Evolutionary conservation across 2,329 filamentous ascomycete genomes (phyloP), one percentile per base, ranked within the genome.

Genomic region (Colletotrichum theobromicola): DNA sequence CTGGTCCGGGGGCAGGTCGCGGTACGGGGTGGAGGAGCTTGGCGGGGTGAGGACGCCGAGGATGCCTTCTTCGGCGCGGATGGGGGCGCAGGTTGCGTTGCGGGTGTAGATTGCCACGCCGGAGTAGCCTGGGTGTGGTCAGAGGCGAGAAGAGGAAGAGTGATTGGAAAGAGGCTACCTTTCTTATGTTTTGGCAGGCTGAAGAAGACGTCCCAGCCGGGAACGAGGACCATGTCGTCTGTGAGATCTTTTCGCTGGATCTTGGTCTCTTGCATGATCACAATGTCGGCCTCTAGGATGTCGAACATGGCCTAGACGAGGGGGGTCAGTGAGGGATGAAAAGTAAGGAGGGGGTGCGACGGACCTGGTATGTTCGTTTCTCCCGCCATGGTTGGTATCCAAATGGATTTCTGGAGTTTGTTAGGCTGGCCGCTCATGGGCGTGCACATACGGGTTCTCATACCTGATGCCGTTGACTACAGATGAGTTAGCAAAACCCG

Each of bases 161-260:
- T 26, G 42, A 18, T 34, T 50, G 32, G 46, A 5, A 13, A 21
- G 10, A 12, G 1, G 8, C 4, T 85, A 93, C 95, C 96, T 88
- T 98, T 98, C 83, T 98, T 98, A 81, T 97, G 90, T 81, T 93
- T 95, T 0, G 97, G 97, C 28, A 99, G 87, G 82, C 95, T 98
- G 85, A 98, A 98, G 84, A 93, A 98, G 77, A 96, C 96, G 82
- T 99, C 97, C 96, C 96, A 99, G 15, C 97, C 97, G 0, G 94
- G 92, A 0, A 98, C 92, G 37, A 98, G 87, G 12, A 98, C 96
- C 95, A 98, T 98, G 79, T 98, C 97, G 88, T 98, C 97, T 53
- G 89, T 90, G 2, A 99, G 87, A 78, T 98, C 96, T 82, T 98
- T 98, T 72, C 94, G 90, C 81, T 98, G 97, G 53, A 98, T 98